Percentiles rank a stretch among this genome's conserved stretches.
phyloP scores from a whole-genome alignment of 306 rosid species.

The Comarum palustre region DNA sequence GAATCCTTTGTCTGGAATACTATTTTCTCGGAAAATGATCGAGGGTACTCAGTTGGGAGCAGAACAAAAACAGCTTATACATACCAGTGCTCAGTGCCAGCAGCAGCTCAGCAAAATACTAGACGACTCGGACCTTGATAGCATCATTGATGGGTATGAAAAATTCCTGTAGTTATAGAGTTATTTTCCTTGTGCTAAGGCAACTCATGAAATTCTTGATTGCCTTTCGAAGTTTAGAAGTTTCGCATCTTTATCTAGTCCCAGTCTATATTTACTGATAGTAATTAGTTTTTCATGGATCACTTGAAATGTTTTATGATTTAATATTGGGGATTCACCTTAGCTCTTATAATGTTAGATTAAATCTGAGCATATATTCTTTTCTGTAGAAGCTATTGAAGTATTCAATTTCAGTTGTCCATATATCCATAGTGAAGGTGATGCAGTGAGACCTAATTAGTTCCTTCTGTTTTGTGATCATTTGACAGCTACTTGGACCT shows the following conservation, averaged over 20 bases:
- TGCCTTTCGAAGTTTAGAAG: not conserved
- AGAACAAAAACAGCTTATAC: constrained; percentile 69
- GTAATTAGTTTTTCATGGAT: not conserved
- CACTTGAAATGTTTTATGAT: not conserved
- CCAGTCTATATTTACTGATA: not conserved
- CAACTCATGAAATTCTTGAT: not conserved
- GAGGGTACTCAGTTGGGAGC: constrained; percentile 65
- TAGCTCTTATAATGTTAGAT: not conserved
- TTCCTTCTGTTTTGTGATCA: constrained; percentile 16
- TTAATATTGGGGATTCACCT: not conserved
- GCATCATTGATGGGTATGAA: constrained; percentile 81
- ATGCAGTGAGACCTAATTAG: constrained; percentile 12
- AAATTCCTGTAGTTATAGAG: not conserved
- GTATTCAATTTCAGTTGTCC: constrained; percentile 17
- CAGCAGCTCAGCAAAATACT: constrained; percentile 84
- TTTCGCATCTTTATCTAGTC: not conserved
- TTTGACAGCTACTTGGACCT: constrained; percentile 65
- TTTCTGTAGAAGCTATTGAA: not conserved
- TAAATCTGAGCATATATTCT: not conserved
- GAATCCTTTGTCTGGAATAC: constrained; percentile 67
- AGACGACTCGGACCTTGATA: constrained; percentile 86
- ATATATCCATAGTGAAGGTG: constrained; percentile 12
- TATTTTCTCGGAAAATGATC: constrained; percentile 60
- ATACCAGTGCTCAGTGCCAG: constrained; percentile 69
- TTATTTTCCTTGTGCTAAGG: not conserved